A percentile compares a stretch with the other conserved stretches of the same genome.
Conservation (phyloP, 2,329 filamentous ascomycete genomes). For the Thielaviopsis ethacetica region DNA sequence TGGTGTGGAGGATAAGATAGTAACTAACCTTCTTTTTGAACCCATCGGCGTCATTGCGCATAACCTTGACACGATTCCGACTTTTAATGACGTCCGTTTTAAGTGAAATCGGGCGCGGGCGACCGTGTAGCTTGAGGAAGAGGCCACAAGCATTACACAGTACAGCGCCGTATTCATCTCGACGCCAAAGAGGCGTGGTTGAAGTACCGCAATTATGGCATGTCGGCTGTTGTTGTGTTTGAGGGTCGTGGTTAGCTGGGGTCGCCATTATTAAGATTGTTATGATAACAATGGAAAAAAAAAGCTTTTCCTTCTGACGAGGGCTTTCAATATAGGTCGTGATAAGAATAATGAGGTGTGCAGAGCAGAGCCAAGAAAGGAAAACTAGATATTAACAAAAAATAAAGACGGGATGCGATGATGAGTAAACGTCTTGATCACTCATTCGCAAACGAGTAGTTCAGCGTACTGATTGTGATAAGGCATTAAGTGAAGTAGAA, state of each 20-base stretch:
- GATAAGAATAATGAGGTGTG: no score
- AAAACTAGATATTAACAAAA: not conserved
- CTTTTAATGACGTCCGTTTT: conserved; percentile 99
- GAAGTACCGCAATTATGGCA: conserved; percentile 95
- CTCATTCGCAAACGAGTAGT: no score
- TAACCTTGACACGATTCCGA: conserved; percentile 90
- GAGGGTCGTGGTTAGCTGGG: conserved; percentile 35
- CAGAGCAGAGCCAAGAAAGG: no score
- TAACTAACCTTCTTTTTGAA: conserved; percentile 47
- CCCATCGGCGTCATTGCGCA: conserved; percentile 48
- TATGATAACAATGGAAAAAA: not conserved
- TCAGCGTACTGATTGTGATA: not conserved
- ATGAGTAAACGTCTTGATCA: no score
- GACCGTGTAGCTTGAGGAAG: conserved; percentile 91
- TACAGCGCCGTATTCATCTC: conserved; percentile 88
- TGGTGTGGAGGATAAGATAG: not conserved
- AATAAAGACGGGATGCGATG: no score
- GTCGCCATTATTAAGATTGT: conserved; percentile 22
- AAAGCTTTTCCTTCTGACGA: conserved; percentile 7
- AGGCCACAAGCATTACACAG: conserved; percentile 97
- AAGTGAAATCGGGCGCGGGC: conserved; percentile 81
- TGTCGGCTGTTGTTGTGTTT: conserved; percentile 60
- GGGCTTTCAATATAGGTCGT: no score
- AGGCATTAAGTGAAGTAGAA: not conserved
- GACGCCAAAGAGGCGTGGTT: conserved; percentile 90